These are phyloP conservation scores for Sutorius australiensis DNA, from an alignment of 768 basidiomycete species.

Conservation along the genomic window DNA sequence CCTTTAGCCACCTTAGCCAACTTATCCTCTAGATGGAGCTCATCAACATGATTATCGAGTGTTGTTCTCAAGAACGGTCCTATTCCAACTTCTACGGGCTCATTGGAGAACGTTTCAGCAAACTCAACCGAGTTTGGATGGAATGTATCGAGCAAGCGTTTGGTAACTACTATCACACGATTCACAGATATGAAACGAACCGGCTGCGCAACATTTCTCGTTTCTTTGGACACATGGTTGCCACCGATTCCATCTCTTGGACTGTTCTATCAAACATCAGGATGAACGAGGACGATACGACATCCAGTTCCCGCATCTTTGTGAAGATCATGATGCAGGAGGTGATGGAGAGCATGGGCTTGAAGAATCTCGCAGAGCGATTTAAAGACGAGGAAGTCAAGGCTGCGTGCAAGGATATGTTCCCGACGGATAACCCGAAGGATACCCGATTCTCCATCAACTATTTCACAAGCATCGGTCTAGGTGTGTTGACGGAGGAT, in stretches of 20 bases:
- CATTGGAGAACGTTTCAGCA: constrained; percentile 93
- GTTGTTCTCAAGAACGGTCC: constrained; percentile 98
- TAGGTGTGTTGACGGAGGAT: constrained; percentile 88
- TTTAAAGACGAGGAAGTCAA: constrained; percentile 86
- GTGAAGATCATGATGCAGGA: constrained; percentile 96
- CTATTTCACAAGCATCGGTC: constrained; percentile 93
- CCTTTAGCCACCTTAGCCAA: neutral
- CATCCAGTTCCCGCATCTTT: constrained; percentile 93
- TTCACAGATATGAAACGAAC: constrained; percentile 99
- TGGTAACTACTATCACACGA: constrained; percentile 86
- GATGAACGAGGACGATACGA: constrained; percentile 98
- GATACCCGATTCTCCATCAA: constrained; percentile 96
- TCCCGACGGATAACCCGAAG: constrained; percentile 95
- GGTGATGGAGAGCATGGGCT: constrained; percentile 90
- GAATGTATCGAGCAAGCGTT: constrained; percentile 88
- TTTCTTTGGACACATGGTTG: constrained; percentile 91
- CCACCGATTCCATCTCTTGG: constrained; percentile 90
- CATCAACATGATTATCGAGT: constrained; percentile 98
- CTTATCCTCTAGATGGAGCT: constrained; percentile 70
- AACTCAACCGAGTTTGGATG: constrained; percentile 93
- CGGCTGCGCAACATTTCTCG: constrained; percentile 94
- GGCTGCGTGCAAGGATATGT: constrained; percentile 74
- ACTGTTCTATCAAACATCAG: constrained; percentile 76
- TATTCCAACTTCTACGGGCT: constrained; percentile 98
- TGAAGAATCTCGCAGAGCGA: constrained; percentile 80